Percentiles rank a stretch among this genome's conserved stretches.
Conservation (phyloP, 2,329 filamentous ascomycete species). For the Talaromyces sp. region DNA sequence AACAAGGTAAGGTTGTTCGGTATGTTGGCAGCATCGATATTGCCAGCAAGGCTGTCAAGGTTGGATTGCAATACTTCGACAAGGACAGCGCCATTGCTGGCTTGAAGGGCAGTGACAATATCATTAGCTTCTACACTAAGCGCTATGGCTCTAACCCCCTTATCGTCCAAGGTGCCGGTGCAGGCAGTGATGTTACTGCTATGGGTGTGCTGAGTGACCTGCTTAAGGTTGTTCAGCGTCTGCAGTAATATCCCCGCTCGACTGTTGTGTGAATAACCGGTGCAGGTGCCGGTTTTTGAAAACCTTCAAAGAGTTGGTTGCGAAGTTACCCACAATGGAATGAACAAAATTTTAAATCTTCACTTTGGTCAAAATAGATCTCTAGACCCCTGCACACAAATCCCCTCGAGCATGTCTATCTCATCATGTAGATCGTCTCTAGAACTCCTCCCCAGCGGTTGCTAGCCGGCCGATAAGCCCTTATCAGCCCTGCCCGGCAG, state of each 20-base stretch:
- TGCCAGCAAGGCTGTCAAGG: constrained; percentile 77
- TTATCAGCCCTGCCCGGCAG: neutral
- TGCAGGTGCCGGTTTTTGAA: too few relatives aligned
- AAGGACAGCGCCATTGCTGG: constrained; percentile 87
- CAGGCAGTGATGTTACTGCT: constrained; percentile 91
- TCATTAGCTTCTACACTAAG: constrained; percentile 98
- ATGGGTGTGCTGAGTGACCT: constrained; percentile 97
- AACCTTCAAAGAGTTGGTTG: too few relatives aligned
- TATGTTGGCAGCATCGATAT: constrained; percentile 95
- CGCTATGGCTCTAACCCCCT: constrained; percentile 88
- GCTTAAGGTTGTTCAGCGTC: constrained; percentile 79
- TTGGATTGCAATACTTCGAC: constrained; percentile 88
- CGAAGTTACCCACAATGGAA: too few relatives aligned
- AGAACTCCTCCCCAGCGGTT: too few relatives aligned
- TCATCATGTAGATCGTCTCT: too few relatives aligned
- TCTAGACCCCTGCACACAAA: too few relatives aligned
- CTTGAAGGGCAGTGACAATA: constrained; percentile 96
- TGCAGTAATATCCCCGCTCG: constrained; percentile 48
- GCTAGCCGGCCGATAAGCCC: too few relatives aligned
- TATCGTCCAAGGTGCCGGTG: constrained; percentile 92
- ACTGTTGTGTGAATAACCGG: too few relatives aligned
- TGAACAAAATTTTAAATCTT: too few relatives aligned
- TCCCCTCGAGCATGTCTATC: too few relatives aligned
- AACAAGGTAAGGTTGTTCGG: constrained; percentile 85
- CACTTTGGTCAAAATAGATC: too few relatives aligned